phyloP scores from a whole-genome alignment of 208 protist genomes.

The Naegleria gruberi region DNA sequence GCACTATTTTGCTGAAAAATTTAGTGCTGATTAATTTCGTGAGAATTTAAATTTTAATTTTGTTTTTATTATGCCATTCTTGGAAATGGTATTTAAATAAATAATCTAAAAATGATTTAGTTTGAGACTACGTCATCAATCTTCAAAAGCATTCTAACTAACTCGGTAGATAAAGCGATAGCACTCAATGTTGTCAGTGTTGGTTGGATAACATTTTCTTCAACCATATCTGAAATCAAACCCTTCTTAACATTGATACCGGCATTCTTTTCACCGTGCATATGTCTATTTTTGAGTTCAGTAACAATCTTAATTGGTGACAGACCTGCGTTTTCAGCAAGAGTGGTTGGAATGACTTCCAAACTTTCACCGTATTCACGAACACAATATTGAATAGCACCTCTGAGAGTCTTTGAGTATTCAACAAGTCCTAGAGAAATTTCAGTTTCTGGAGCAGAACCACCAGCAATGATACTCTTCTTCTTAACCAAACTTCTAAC shows the following conservation, averaged over 20 bases:
- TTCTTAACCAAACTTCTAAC: slow-evolving; percentile 97
- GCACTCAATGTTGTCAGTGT: slow-evolving; percentile 87
- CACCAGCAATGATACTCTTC: slow-evolving; percentile 83
- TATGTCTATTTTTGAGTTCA: slow-evolving; percentile 89
- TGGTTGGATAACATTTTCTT: slow-evolving; percentile 96
- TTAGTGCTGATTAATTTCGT: too few relatives aligned
- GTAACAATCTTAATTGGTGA: slow-evolving; percentile 95
- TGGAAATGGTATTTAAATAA: too few relatives aligned
- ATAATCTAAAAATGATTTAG: too few relatives aligned
- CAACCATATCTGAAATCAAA: slow-evolving; percentile 90
- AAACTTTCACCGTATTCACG: slow-evolving; percentile 92
- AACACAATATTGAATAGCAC: slow-evolving; percentile 82
- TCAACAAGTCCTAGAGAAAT: slow-evolving; percentile 76
- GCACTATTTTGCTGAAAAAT: too few relatives aligned
- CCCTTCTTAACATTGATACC: slow-evolving; percentile 93
- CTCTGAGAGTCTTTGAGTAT: slow-evolving; percentile 73
- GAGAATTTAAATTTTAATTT: too few relatives aligned
- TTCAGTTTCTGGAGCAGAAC: slow-evolving; percentile 93
- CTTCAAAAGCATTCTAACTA: slow-evolving; percentile 96
- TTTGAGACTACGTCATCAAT: slow-evolving; percentile 82
- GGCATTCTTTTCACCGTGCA: slow-evolving; percentile 66
- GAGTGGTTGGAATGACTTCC: slow-evolving; percentile 95
- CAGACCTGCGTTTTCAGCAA: slow-evolving; percentile 98
- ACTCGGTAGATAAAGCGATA: slow-evolving; percentile 94
- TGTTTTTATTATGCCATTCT: too few relatives aligned